Percentiles rank a stretch among this genome's conserved stretches.
Conservation (phyloP, 2,329 filamentous ascomycete genomes). For the Aspergillaceae sp. region DNA sequence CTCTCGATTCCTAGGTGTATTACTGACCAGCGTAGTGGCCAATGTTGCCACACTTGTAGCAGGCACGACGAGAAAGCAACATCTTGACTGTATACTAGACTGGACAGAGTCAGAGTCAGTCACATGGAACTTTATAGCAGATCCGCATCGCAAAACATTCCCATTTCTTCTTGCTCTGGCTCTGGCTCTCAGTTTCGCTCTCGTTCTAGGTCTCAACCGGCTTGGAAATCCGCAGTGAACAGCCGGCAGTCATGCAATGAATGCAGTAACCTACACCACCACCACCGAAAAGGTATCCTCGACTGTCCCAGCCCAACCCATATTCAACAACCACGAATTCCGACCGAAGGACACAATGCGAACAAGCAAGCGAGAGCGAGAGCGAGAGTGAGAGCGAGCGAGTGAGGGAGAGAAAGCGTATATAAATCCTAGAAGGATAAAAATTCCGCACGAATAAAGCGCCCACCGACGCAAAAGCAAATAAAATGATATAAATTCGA, state of each 20-base stretch:
- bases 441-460: neutral
- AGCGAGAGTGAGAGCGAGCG: neutral
- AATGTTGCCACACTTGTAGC: conserved; percentile 71
- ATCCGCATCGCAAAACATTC: too few relatives aligned
- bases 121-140: too few relatives aligned
- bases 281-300: neutral
- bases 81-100: conserved; percentile 41
- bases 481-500: neutral
- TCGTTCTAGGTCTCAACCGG: neutral
- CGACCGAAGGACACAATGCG: neutral
- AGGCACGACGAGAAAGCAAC: conserved; percentile 76
- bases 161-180: too few relatives aligned
- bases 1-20: conserved; percentile 12
- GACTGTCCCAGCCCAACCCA: neutral
- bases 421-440: neutral
- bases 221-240: neutral
- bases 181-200: neutral
- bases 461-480: neutral
- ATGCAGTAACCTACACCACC: neutral
- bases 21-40: conserved; percentile 54
- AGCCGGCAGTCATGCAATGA: neutral
- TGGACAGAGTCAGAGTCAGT: conserved; percentile 8
- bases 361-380: neutral
- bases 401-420: neutral
- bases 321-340: neutral